phyloP scores from a whole-genome alignment of 495 filamentous ascomycete species.

The Hypoxylon cercidicola region DNA sequence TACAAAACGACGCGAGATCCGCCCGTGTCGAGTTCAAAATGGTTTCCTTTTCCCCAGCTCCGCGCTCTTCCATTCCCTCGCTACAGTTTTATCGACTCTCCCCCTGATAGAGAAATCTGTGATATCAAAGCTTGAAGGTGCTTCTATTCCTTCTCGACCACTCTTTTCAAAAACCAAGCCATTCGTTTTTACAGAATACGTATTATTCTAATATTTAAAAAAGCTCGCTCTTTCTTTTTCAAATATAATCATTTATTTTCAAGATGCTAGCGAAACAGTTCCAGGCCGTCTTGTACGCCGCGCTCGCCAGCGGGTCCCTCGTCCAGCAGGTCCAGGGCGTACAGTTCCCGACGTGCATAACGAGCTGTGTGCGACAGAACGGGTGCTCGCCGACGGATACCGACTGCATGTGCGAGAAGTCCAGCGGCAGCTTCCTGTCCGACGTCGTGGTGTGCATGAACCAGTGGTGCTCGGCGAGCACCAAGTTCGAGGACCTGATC shows the following conservation, averaged over 20 bases:
- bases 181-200: conserved; percentile 12
- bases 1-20: conserved; percentile 34
- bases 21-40: conserved; percentile 11
- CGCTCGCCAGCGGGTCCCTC: conserved; percentile 42
- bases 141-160: conserved; percentile 13
- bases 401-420: conserved; percentile 50
- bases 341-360: conserved; percentile 43
- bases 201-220: conserved; percentile 7
- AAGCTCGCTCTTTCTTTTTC: conserved; percentile 1
- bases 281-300: conserved; percentile 33
- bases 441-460: conserved; percentile 51
- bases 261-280: conserved; percentile 41
- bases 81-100: not conserved
- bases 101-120: conserved; percentile 7
- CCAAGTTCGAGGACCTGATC: conserved; percentile 44
- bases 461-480: conserved; percentile 44
- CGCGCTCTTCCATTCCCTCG: conserved; percentile 33
- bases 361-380: conserved; percentile 48
- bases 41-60: conserved; percentile 24
- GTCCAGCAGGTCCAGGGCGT: conserved; percentile 30
- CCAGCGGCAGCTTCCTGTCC: conserved; percentile 44
- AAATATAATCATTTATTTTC: conserved; percentile 1
- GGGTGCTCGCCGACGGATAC: conserved; percentile 46
- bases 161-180: conserved; percentile 24
- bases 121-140: conserved; percentile 12